Base-by-base conservation (phyloP, 768 basidiomycete genomes). In the Boletus reticuloceps region DNA sequence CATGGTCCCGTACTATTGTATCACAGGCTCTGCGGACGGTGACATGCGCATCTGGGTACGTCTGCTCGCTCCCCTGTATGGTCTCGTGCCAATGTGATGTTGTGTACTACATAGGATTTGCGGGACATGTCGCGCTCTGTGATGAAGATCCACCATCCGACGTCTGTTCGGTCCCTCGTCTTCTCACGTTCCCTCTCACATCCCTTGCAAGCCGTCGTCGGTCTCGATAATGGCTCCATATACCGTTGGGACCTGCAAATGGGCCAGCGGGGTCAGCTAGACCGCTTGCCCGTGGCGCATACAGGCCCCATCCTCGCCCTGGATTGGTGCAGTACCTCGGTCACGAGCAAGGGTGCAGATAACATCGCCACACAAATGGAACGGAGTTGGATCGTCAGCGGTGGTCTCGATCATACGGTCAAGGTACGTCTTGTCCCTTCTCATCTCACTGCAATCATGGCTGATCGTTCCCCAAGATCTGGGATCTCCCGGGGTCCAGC, bases 11-110 rank as follows among this genome's bases (percentile, higher is more conserved):
- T 77, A 85, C 58, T 90, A 88, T 56, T 89, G 87, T 52, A 82
- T 90, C 58, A 91, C 88, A 16, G 89, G 86, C 19, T 89, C 89
- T 32, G 85, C 88, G 10, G 90, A 92, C 64, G 89, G 88, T 2
- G 84, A 90, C 63, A 71, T 91, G 69, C 85, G 89, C 47, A 79
- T 91, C 37, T 92, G 90, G 90, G 89, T 90, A 62, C 51, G 81
- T 70, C 17, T 38, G 3, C 14, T 14, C 7, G 17, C 6, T 6
- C 25, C 20, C 8, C 19, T 34, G 0, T 7, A 9, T 29, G 8
- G 9, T 29, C 27, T 29, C 27, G 27, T 29, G 27, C 8, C 27
- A 29, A 29, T 29, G 36, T 32, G 19, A 19, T 43, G 31, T 41
- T 48, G 20, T 37, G 22, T 58, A 29, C 58, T 43, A 40, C 13